Evolutionary conservation across 192 early-diverging fungal species (phyloP).

Genomic region (Thamnidium elegans): DNA sequence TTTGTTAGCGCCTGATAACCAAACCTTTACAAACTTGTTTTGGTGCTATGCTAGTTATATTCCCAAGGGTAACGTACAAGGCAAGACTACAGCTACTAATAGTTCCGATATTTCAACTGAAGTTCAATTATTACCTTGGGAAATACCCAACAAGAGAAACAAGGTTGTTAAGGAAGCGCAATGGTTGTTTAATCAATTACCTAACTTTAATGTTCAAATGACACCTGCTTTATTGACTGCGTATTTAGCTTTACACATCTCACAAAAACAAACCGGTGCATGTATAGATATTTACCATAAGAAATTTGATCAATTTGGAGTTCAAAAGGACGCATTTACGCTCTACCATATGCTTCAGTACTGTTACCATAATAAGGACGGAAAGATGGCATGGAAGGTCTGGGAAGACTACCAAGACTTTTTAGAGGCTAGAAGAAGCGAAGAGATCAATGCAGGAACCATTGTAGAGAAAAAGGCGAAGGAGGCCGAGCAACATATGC

Average conservation of each 20-base stretch:
- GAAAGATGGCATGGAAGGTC: conserved; percentile 59
- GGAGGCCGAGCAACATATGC: conserved; percentile 41
- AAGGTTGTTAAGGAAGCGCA: conserved; percentile 34
- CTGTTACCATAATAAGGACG: conserved; percentile 60
- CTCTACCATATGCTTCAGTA: conserved; percentile 53
- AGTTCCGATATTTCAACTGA: not conserved
- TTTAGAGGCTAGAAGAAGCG: conserved; percentile 46
- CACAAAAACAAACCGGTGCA: conserved; percentile 48
- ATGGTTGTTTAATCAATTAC: conserved; percentile 34
- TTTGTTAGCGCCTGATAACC: conserved; percentile 50
- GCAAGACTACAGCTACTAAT: conserved; percentile 8
- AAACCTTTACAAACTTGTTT: conserved; percentile 68
- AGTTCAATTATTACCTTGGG: not conserved
- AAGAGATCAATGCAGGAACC: conserved; percentile 55
- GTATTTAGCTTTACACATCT: conserved; percentile 55
- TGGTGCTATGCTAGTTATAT: conserved; percentile 60
- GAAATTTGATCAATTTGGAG: conserved; percentile 46
- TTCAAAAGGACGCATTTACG: conserved; percentile 60
- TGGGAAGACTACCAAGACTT: conserved; percentile 69
- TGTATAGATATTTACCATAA: conserved; percentile 47
- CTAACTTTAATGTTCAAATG: conserved; percentile 1
- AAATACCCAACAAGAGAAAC: conserved; percentile 19
- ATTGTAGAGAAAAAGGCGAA: conserved; percentile 60
- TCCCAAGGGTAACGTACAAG: not conserved
- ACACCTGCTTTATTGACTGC: conserved; percentile 57